Evolutionary conservation across 2,329 filamentous ascomycete species (phyloP).

Genomic region (Penicillium olsonii): DNA sequence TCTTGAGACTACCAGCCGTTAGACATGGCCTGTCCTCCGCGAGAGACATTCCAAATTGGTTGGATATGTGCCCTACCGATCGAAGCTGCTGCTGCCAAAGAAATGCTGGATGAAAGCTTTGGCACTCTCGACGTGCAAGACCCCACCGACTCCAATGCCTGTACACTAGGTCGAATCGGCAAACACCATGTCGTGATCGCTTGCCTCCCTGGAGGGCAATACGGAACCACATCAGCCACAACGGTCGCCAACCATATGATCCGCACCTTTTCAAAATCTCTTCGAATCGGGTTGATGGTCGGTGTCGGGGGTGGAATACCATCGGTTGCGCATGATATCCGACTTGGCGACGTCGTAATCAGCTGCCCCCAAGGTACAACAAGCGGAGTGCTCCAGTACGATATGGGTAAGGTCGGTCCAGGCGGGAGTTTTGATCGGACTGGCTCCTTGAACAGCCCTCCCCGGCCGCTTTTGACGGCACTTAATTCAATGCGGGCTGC

Average conservation of each 20-base stretch:
- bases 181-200: conserved; percentile 24
- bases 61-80: conserved; percentile 19
- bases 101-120: conserved; percentile 23
- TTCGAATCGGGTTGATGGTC: conserved; percentile 24
- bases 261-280: conserved; percentile 18
- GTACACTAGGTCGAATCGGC: conserved; percentile 21
- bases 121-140: conserved; percentile 17
- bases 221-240: conserved; percentile 17
- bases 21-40: conserved; percentile 9
- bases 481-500: neutral
- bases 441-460: conserved; percentile 19
- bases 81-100: conserved; percentile 17
- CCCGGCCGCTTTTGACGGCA: neutral
- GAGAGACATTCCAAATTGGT: conserved; percentile 14
- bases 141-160: conserved; percentile 20
- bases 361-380: neutral
- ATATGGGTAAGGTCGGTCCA: conserved; percentile 19
- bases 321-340: conserved; percentile 23
- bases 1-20: neutral
- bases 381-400: conserved; percentile 21
- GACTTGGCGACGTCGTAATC: conserved; percentile 20
- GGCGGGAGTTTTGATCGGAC: conserved; percentile 16
- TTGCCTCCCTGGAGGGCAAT: conserved; percentile 15
- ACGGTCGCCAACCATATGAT: conserved; percentile 20
- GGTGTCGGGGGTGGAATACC: conserved; percentile 40